phyloP scores from a whole-genome alignment of 2,329 filamentous ascomycete species.

The Clonostachys rhizophaga region DNA sequence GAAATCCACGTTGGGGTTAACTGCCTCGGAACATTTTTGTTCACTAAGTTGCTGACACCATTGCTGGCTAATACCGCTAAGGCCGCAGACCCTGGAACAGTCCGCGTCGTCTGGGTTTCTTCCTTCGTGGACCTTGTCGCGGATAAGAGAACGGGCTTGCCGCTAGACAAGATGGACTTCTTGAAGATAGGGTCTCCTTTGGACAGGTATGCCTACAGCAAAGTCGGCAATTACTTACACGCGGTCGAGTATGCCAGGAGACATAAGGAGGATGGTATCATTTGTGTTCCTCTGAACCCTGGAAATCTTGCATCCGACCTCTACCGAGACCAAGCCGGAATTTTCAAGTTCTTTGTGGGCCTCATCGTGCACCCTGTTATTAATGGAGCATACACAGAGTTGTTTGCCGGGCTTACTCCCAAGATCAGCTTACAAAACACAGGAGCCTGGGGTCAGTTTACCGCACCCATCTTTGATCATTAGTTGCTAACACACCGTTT shows the following conservation, averaged over 20 bases:
- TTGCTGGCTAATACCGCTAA: slow-evolving; percentile 19
- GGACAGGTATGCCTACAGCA: slow-evolving; percentile 16
- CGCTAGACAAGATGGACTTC: no score
- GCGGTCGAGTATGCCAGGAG: slow-evolving; percentile 14
- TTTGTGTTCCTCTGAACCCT: slow-evolving; percentile 21
- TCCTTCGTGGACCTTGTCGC: slow-evolving; percentile 5
- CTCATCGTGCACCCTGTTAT: slow-evolving; percentile 14
- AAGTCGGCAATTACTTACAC: slow-evolving; percentile 14
- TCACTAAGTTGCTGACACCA: slow-evolving; percentile 26
- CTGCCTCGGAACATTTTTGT: slow-evolving; percentile 28
- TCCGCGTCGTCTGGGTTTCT: slow-evolving; percentile 19
- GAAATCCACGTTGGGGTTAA: slow-evolving; percentile 34
- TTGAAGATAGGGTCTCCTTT: not conserved
- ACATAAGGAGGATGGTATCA: slow-evolving; percentile 20
- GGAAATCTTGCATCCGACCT: slow-evolving; percentile 26
- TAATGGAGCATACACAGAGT: slow-evolving; percentile 41
- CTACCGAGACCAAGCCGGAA: slow-evolving; percentile 10
- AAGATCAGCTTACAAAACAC: slow-evolving; percentile 32
- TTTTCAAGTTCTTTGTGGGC: slow-evolving; percentile 3
- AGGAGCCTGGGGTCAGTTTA: slow-evolving; percentile 18
- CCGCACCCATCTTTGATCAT: not conserved
- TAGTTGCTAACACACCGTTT: not conserved
- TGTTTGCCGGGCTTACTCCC: slow-evolving; percentile 37
- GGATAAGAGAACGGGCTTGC: no score
- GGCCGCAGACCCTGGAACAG: slow-evolving; percentile 14